phyloP scores from a whole-genome alignment of 1,139 yeast genomes.

The Suhomyces atakaporum region DNA sequence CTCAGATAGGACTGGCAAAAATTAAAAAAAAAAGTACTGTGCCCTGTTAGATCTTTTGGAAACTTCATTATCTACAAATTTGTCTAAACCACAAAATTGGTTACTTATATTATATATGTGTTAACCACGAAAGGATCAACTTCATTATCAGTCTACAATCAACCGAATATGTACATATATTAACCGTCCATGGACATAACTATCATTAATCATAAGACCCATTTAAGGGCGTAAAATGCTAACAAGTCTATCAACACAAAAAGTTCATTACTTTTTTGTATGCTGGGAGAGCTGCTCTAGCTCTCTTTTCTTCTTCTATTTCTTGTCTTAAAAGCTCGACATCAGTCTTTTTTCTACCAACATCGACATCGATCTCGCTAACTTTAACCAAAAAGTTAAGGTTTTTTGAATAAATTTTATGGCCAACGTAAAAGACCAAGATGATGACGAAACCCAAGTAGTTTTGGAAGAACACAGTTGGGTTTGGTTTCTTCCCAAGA shows the following conservation, averaged over 20 bases:
- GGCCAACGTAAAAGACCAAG: conserved; percentile 32
- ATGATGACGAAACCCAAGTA: conserved; percentile 40
- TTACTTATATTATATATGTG: too few relatives aligned
- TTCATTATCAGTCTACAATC: too few relatives aligned
- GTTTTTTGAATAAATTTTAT: conserved; percentile 38
- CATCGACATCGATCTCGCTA: conserved; percentile 60
- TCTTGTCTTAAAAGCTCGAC: conserved; percentile 65
- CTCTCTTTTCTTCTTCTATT: conserved; percentile 59
- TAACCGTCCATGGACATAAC: too few relatives aligned
- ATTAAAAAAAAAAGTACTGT: too few relatives aligned
- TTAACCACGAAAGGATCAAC: too few relatives aligned
- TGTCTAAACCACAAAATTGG: too few relatives aligned
- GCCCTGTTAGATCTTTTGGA: too few relatives aligned
- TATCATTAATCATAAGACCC: conserved; percentile 2
- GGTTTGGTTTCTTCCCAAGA: conserved; percentile 32
- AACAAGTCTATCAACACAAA: conserved; percentile 49
- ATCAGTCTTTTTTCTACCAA: conserved; percentile 68
- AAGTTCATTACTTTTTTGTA: conserved; percentile 50
- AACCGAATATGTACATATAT: too few relatives aligned
- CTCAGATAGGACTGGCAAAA: too few relatives aligned
- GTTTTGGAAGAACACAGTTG: conserved; percentile 33
- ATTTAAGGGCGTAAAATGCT: conserved; percentile 1
- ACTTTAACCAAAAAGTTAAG: conserved; percentile 29
- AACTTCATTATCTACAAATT: too few relatives aligned
- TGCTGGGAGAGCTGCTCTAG: conserved; percentile 49